Conservation (phyloP, 129 eudicot species). For the Silybum marianum region DNA sequence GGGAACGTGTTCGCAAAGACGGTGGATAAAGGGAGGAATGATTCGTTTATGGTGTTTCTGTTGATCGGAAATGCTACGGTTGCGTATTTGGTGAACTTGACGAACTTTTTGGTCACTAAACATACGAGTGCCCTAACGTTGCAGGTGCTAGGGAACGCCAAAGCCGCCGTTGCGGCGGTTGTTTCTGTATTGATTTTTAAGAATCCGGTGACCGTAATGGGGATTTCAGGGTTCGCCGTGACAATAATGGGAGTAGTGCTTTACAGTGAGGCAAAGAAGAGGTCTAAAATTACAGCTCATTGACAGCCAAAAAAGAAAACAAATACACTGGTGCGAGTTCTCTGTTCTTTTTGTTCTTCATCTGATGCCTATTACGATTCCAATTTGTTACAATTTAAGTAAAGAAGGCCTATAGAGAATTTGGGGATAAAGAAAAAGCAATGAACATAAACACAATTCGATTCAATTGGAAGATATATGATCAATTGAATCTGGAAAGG, state of each 20-base stretch:
- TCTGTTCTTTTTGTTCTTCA: conserved; percentile 34
- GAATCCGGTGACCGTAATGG: conserved; percentile 87
- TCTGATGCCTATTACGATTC: conserved; percentile 24
- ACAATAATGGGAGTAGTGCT: conserved; percentile 82
- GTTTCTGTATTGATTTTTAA: conserved; percentile 75
- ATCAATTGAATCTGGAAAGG: conserved; percentile 26
- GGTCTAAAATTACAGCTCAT: conserved; percentile 71
- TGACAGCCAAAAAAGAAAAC: conserved; percentile 29
- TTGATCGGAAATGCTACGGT: conserved; percentile 71
- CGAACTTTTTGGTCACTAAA: conserved; percentile 74
- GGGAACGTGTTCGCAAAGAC: conserved; percentile 67
- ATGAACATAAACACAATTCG: conserved; percentile 36
- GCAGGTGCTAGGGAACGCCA: conserved; percentile 84
- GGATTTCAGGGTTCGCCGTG: conserved; percentile 73
- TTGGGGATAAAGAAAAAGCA: conserved; percentile 35
- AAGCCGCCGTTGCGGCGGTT: conserved; percentile 78
- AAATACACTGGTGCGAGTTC: conserved; percentile 36
- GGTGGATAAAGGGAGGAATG: conserved; percentile 51
- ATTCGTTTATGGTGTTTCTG: conserved; percentile 63
- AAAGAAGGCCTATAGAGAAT: conserved; percentile 11
- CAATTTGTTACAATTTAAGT: conserved; percentile 17
- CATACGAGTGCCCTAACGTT: conserved; percentile 79
- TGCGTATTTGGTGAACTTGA: conserved; percentile 80
- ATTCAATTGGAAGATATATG: conserved; percentile 46
- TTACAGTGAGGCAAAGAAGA: conserved; percentile 83